Evolutionary conservation across 1,139 yeast genomes (phyloP), one percentile per base, ranked within the genome.

Genomic region (Pichia sp.): DNA sequence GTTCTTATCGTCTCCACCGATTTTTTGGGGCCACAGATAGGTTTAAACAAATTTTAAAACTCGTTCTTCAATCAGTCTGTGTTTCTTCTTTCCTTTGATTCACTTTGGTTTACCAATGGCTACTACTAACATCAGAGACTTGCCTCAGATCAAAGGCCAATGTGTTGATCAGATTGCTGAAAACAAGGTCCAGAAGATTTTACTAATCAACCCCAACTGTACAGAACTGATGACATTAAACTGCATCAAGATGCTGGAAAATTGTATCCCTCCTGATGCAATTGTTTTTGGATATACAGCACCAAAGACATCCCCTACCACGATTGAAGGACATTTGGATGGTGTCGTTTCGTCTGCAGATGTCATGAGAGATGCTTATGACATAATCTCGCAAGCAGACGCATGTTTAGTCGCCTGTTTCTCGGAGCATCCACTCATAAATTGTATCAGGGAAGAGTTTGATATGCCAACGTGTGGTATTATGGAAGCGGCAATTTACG

Each of bases 381-480:
- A 49, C 8, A 48, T 58, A 37, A 49, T 55, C 3, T 38, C 40
- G 27, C 56, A 58, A 33, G 61, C 49, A 2, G 64, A 60, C 46
- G 63, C 62, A 0, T 53, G 58, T 9, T 45, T 60, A 5, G 62
- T 59, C 10, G 64, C 63, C 0, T 60, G 64, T 39, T 60, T 60
- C 48, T 59, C 64, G 0, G 63, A 59, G 33, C 64, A 60, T 45
- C 64, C 64, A 4, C 43, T 60, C 43, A 54, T 54, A 4, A 58
- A 60, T 44, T 59, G 63, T 43, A 48, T 53, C 3, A 52, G 63
- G 32, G 64, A 59, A 45, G 64, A 60, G 48, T 60, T 60, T 35
- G 59, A 59, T 29, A 48, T 57, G 33, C 64, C 64, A 5, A 50
- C 50, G 7, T 55, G 61, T 47, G 64, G 64, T 2, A 60, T 60